Conservation (phyloP, 2,329 filamentous ascomycete species). For the Pyrenochaeta sp. region DNA sequence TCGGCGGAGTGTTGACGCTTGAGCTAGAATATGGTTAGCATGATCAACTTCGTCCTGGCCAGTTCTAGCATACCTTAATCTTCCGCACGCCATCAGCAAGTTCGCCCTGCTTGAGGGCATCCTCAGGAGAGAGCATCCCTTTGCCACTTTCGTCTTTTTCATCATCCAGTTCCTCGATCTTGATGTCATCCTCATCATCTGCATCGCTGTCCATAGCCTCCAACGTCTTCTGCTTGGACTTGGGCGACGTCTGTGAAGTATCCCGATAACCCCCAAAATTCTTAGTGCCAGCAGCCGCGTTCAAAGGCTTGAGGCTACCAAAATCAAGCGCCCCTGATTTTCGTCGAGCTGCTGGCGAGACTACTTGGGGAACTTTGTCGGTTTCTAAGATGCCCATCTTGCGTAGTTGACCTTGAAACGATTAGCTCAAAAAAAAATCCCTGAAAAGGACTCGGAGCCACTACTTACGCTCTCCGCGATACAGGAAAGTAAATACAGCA, state of each 20-base stretch:
- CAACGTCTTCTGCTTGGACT: conserved; percentile 60
- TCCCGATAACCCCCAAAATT: conserved; percentile 92
- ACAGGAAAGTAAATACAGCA: conserved; percentile 97
- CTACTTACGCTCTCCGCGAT: conserved; percentile 87
- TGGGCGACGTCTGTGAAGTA: conserved; percentile 62
- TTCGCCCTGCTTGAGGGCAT: conserved; percentile 75
- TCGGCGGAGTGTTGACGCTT: conserved; percentile 83
- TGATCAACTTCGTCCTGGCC: neutral
- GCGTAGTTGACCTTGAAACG: conserved; percentile 78
- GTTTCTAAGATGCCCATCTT: conserved; percentile 91
- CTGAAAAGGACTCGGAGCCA: neutral
- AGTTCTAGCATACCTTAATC: conserved; percentile 70
- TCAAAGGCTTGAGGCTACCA: conserved; percentile 82
- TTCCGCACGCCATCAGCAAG: conserved; percentile 82
- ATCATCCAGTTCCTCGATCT: conserved; percentile 67
- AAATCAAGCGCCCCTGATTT: conserved; percentile 87
- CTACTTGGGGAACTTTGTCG: conserved; percentile 66
- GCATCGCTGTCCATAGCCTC: conserved; percentile 78
- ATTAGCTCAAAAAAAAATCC: conserved; percentile 14
- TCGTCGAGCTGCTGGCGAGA: conserved; percentile 73
- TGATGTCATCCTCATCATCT: conserved; percentile 72
- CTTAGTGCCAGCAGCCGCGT: conserved; percentile 79
- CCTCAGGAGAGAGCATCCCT: conserved; percentile 69
- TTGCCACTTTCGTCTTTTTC: conserved; percentile 67
- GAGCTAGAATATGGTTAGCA: conserved; percentile 62